Conservation (phyloP, 768 basidiomycete genomes). For the Lentinula sp. region DNA sequence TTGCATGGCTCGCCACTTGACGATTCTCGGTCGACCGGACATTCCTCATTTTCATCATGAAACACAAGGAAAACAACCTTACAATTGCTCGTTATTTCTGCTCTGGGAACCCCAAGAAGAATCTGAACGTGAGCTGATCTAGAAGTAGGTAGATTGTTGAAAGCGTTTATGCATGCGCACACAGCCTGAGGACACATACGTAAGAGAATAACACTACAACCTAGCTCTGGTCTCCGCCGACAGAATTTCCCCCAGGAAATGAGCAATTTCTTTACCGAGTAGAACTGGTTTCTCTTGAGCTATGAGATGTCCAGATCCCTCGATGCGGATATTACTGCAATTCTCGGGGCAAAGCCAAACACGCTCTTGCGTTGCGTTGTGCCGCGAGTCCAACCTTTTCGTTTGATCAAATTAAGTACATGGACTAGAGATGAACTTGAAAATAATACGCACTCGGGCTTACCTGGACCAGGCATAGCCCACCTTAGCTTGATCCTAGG, state of each 20-base stretch:
- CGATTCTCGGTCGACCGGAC: too few relatives aligned
- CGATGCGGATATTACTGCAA: slow-evolving; percentile 32
- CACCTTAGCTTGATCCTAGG: slow-evolving; percentile 45
- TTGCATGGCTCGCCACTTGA: too few relatives aligned
- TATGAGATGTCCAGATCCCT: slow-evolving; percentile 40
- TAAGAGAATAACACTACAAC: neutral
- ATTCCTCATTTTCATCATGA: too few relatives aligned
- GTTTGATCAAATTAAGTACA: neutral
- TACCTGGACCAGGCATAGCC: slow-evolving; percentile 44
- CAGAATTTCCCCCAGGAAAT: neutral
- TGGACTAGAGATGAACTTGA: too few relatives aligned
- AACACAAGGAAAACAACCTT: too few relatives aligned
- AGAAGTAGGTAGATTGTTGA: too few relatives aligned
- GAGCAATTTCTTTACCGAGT: slow-evolving; percentile 16
- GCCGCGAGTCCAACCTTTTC: slow-evolving; percentile 23
- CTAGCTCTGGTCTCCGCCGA: neutral
- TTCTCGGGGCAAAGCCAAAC: slow-evolving; percentile 40
- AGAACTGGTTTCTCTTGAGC: slow-evolving; percentile 33
- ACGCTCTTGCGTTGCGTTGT: slow-evolving; percentile 25
- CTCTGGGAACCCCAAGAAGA: too few relatives aligned
- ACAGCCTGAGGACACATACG: too few relatives aligned
- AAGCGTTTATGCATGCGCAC: too few relatives aligned
- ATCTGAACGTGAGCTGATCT: too few relatives aligned
- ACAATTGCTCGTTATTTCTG: too few relatives aligned
- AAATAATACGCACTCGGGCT: slow-evolving; percentile 24